Evolutionary conservation across 2,329 filamentous ascomycete species (phyloP).

Genomic region (Xylaria polymorpha): DNA sequence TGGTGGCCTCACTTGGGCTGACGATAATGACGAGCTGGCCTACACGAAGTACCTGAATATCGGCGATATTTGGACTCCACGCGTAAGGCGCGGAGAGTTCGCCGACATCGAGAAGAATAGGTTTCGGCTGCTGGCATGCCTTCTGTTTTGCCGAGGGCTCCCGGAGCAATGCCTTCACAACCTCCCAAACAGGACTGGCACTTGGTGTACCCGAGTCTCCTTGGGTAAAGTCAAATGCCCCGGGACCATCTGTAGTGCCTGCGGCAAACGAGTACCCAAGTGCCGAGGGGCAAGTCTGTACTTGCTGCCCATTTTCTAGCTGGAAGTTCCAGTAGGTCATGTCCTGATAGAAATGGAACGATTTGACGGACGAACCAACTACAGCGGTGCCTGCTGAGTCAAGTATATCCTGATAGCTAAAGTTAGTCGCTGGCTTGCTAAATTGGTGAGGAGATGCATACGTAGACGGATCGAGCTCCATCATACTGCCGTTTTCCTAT

Average conservation of each 20-base stretch:
- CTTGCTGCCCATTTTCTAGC: slow-evolving; percentile 76
- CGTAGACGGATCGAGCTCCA: slow-evolving; percentile 64
- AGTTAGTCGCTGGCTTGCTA: slow-evolving; percentile 4
- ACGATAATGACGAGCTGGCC: slow-evolving; percentile 87
- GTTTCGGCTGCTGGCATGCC: slow-evolving; percentile 82
- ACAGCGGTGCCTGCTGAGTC: slow-evolving; percentile 59
- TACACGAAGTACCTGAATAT: slow-evolving; percentile 84
- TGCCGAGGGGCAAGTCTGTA: slow-evolving; percentile 83
- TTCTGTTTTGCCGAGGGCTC: slow-evolving; percentile 75
- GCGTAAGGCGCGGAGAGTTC: slow-evolving; percentile 78
- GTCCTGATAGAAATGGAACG: slow-evolving; percentile 84
- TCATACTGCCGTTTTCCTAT: slow-evolving; percentile 75
- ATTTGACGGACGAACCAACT: slow-evolving; percentile 73
- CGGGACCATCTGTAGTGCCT: slow-evolving; percentile 89
- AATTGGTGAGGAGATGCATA: slow-evolving; percentile 40
- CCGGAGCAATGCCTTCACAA: slow-evolving; percentile 77
- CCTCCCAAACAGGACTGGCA: slow-evolving; percentile 79
- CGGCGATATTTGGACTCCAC: slow-evolving; percentile 90
- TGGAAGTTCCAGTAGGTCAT: slow-evolving; percentile 79
- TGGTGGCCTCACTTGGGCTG: slow-evolving; percentile 88
- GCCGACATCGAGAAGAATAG: slow-evolving; percentile 87
- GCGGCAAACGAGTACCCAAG: slow-evolving; percentile 91
- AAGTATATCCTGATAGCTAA: slow-evolving; percentile 31
- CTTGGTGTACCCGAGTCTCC: slow-evolving; percentile 77
- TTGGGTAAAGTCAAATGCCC: slow-evolving; percentile 90